phyloP scores from a whole-genome alignment of 1,139 yeast genomes.

The Suhomyces chickasaworum region DNA sequence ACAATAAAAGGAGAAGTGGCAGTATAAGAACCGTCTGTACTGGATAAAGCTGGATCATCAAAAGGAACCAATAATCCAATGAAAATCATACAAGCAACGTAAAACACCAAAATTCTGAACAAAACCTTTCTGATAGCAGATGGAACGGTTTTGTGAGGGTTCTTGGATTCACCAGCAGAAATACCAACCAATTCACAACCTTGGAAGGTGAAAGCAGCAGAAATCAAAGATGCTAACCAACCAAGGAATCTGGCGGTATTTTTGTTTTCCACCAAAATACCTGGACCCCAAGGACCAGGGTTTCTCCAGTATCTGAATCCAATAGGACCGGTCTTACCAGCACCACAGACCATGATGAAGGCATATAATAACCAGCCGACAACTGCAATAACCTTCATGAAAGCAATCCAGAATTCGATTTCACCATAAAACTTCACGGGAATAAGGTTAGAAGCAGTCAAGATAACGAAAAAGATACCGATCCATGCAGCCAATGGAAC shows the following conservation, averaged over 20 bases:
- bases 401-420: constrained; percentile 62
- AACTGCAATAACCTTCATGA: constrained; percentile 67
- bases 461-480: constrained; percentile 60
- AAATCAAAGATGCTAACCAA: constrained; percentile 63
- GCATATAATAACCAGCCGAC: constrained; percentile 72
- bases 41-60: constrained; percentile 53
- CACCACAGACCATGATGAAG: constrained; percentile 73
- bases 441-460: constrained; percentile 55
- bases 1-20: constrained; percentile 55
- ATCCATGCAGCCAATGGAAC: constrained; percentile 83
- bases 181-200: constrained; percentile 85
- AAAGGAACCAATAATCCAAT: constrained; percentile 83
- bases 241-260: constrained; percentile 64
- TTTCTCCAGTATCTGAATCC: constrained; percentile 91
- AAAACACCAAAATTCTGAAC: constrained; percentile 77
- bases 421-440: constrained; percentile 71
- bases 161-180: constrained; percentile 84
- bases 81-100: constrained; percentile 76
- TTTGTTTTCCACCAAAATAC: constrained; percentile 44
- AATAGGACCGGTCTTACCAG: constrained; percentile 66
- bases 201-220: constrained; percentile 77
- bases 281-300: constrained; percentile 87
- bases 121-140: constrained; percentile 82
- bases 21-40: constrained; percentile 32
- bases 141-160: constrained; percentile 83